A percentile compares a stretch with the other conserved stretches of the same genome.
These are phyloP conservation scores for Epicoccum nigrum DNA, from an alignment of 2,329 filamentous ascomycete species.

Conservation along the genomic window DNA sequence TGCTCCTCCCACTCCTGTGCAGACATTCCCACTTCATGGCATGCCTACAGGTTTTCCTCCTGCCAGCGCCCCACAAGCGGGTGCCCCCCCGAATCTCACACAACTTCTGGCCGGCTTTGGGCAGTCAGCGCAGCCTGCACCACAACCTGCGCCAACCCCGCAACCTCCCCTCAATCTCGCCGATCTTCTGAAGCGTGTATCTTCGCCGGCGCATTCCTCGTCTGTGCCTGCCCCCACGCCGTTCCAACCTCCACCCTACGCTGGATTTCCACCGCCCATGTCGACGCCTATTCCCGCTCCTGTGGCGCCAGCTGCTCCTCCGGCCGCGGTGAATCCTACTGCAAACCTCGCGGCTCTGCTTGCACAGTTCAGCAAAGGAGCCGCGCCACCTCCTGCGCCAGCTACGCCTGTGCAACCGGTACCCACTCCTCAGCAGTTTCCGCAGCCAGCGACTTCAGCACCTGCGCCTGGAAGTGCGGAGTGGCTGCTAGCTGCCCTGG, in stretches of 20 bases:
- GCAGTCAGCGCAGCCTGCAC: constrained; percentile 28
- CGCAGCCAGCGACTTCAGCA: constrained; percentile 20
- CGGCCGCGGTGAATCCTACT: constrained; percentile 33
- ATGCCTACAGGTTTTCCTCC: constrained; percentile 25
- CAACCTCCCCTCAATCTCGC: constrained; percentile 36
- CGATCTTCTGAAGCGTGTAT: constrained; percentile 38
- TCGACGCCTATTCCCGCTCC: constrained; percentile 30
- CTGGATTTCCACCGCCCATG: constrained; percentile 27
- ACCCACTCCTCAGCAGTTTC: constrained; percentile 26
- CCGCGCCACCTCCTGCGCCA: constrained; percentile 23
- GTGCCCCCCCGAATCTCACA: constrained; percentile 34
- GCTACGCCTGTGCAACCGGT: constrained; percentile 25
- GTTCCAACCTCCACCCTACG: constrained; percentile 38
- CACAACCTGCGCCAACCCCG: constrained; percentile 26
- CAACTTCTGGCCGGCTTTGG: constrained; percentile 39
- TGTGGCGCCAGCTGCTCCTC: constrained; percentile 31
- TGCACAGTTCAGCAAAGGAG: constrained; percentile 38
- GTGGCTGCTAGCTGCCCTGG: constrained; percentile 43
- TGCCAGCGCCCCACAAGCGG: constrained; percentile 25
- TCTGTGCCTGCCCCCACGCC: constrained; percentile 32
- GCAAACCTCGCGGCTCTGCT: constrained; percentile 41
- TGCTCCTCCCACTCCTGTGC: constrained; percentile 35
- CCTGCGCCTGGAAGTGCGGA: constrained; percentile 32
- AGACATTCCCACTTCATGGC: constrained; percentile 37
- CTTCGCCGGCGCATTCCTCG: constrained; percentile 34